Conservation (phyloP, 805 yeast genomes). For the Lipomyces spencermartinsiae region DNA sequence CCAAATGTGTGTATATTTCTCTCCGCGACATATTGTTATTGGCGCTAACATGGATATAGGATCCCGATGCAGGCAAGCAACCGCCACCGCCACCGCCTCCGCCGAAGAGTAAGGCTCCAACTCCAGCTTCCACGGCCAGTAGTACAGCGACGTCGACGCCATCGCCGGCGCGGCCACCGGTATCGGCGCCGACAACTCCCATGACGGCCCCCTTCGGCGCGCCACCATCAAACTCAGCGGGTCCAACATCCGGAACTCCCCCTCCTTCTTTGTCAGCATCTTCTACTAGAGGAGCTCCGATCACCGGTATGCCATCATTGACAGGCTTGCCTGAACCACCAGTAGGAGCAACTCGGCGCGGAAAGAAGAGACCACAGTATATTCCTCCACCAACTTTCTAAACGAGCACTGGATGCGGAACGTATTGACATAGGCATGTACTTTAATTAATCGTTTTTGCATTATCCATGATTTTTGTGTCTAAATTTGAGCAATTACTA, state of each 20-base stretch:
- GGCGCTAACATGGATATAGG: slow-evolving; percentile 7
- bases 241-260: slow-evolving; percentile 7
- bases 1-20: slow-evolving; percentile 53
- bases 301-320: slow-evolving; percentile 22
- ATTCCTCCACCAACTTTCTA: slow-evolving; percentile 35
- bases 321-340: slow-evolving; percentile 24
- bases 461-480: neutral
- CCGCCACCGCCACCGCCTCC: slow-evolving; percentile 35
- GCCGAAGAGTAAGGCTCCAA: slow-evolving; percentile 18
- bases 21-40: neutral
- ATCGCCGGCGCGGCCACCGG: slow-evolving; percentile 7
- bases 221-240: neutral
- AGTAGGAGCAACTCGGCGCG: slow-evolving; percentile 24
- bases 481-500: neutral
- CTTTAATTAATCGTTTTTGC: neutral
- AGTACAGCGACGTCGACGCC: slow-evolving; percentile 2
- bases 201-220: neutral
- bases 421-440: neutral
- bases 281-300: slow-evolving; percentile 15
- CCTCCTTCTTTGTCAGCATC: slow-evolving; percentile 18
- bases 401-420: neutral
- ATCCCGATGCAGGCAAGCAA: slow-evolving; percentile 28
- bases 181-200: slow-evolving; percentile 4
- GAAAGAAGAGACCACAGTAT: slow-evolving; percentile 32
- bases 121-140: slow-evolving; percentile 1